Base-by-base conservation (phyloP, 129 eudicot genomes). In the Pulicaria dysenterica region DNA sequence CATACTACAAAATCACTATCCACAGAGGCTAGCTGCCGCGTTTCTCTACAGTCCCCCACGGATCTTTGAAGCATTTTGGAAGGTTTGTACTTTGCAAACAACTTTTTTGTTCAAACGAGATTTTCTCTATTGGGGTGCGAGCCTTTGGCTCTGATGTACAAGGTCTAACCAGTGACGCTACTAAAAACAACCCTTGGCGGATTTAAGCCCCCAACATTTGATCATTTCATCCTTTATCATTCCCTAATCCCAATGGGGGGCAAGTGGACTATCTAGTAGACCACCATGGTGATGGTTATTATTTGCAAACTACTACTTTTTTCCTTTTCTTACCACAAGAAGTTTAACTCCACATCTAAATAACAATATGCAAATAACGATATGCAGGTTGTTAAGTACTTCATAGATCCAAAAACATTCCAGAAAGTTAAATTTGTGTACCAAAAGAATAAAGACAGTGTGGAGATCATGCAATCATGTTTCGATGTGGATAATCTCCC, bases 401-500 rank as follows among this genome's bases (percentile, higher is more conserved):
- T 91, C 64, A 34, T 91, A 80, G 97, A 91, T 68, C 80, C 95
- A 12, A 91, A 87, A 83, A 91, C 97, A 5, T 74, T 85, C 65
- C 88, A 91, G 47, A 91, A 87, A 80, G 95, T 91, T 59, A 91
- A 83, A 59, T 91, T 91, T 48, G 97, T 91, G 66, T 87, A 91
- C 73, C 86, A 86, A 2, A 91, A 91, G 81, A 91, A 91, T 49
- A 81, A 90, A 70, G 96, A 87, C 42, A 91, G 95, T 7, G 97
- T 85, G 64, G 95, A 85, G 36, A 72, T 91, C 17, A 88, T 91
- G 97, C 81, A 73, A 24, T 81, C 89, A 0, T 87, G 84, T 63
- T 91, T 91, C 41, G 95, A 91, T 19, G 70, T 80, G 41, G 97
- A 91, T 74, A 91, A 91, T 82, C 97, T 91, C 14, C 97, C 97